Base-by-base conservation (phyloP, 148 eudicot genomes). In the Nyssa sinensis region DNA sequence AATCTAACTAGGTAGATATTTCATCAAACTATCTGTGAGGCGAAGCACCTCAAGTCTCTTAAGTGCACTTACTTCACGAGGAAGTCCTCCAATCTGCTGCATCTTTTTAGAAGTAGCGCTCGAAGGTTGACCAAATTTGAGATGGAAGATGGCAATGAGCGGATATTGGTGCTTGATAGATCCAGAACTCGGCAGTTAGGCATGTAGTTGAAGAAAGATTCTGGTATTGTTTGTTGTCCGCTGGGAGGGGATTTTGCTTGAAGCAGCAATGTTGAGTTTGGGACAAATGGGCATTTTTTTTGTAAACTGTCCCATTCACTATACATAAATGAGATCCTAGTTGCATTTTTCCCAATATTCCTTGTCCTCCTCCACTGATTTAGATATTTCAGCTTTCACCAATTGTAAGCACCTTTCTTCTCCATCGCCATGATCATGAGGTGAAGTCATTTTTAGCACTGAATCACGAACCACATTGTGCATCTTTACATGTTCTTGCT, bases 281-380 rank as follows among this genome's bases (percentile, higher is more conserved):
- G 49, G 69, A 35, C 51, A 24, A 27, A 23, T 14, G 0, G 51
- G 69, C 19, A 44, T 35, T 4, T 66, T 4, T 66, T 30, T 12
- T 49, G 69, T 12, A 66, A 37, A 37, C n/a, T 11, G 2, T 2
- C 0, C 51, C 11, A 66, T 14, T 24, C 51, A n/a, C 4, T 5
- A 37, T 35, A 5, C 51, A 66, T 29, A 35, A 66, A 66, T 16
- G 51, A 66, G 9, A 66, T 37, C 17, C 51, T 66, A 14, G 17
- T 66, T 66, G 69, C 51, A 21, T 24, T 37, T 14, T 32, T 24
- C 69, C 57, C 69, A 66, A n/a, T n/a, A n/a, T 23, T 65, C 49
- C 47, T 7, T 27, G 3, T 21, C 51, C 12, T 34, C 7, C 13
- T 27, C 28, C 17, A 34, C 5, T 25, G 9, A 28, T 9, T 1